phyloP scores from a whole-genome alignment of 2,329 filamentous ascomycete genomes.

The Huntiella bhutanensis region DNA sequence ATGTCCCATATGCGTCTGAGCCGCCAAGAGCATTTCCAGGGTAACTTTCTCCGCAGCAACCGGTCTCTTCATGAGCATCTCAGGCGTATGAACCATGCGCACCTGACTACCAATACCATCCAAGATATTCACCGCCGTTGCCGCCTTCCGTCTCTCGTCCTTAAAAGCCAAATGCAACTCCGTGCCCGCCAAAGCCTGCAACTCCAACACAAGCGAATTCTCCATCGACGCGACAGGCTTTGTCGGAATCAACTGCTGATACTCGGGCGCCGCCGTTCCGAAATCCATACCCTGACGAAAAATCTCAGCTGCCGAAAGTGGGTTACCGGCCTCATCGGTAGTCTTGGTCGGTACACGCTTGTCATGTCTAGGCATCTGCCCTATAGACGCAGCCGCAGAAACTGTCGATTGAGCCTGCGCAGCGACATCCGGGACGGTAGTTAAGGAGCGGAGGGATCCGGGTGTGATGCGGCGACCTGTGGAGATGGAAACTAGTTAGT shows the following conservation, averaged over 20 bases:
- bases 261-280: neutral
- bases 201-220: slow-evolving; percentile 9
- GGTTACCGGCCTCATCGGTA: neutral
- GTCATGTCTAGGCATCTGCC: neutral
- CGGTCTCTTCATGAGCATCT: slow-evolving; percentile 49
- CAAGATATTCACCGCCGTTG: neutral
- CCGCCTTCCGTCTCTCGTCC: neutral
- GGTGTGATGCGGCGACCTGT: slow-evolving; percentile 6
- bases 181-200: slow-evolving; percentile 7
- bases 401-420: neutral
- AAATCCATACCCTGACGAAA: slow-evolving; percentile 3
- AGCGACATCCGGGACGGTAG: neutral
- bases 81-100: slow-evolving; percentile 42
- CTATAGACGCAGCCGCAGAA: neutral
- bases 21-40: slow-evolving; percentile 75
- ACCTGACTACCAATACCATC: slow-evolving; percentile 24
- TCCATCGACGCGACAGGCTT: slow-evolving; percentile 10
- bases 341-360: neutral
- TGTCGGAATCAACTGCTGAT: slow-evolving; percentile 6
- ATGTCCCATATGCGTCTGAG: slow-evolving; percentile 79
- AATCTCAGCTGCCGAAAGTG: neutral
- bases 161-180: slow-evolving; percentile 6
- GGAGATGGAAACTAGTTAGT: neutral
- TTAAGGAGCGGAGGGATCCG: slow-evolving; percentile 3
- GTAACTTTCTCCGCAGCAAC: slow-evolving; percentile 64